phyloP scores from a whole-genome alignment of 129 eudicot species.

The Solidago caesia region DNA sequence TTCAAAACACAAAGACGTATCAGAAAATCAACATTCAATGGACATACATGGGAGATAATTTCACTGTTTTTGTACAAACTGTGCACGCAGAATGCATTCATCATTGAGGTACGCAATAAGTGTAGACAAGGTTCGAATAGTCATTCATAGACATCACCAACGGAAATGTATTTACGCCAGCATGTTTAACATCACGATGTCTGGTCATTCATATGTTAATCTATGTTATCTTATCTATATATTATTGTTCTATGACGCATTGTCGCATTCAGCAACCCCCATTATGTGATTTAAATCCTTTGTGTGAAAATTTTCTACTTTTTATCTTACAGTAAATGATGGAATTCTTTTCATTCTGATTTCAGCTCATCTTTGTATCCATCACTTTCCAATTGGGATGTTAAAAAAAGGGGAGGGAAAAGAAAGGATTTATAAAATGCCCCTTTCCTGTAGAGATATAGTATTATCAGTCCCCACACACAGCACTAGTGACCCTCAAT shows the following conservation, averaged over 20 bases:
- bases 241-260: not conserved
- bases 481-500: not conserved
- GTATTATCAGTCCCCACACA: constrained; percentile 23
- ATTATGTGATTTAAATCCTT: not conserved
- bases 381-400: constrained; percentile 14
- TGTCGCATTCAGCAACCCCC: constrained; percentile 14
- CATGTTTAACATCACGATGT: constrained; percentile 24
- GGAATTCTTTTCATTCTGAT: not conserved
- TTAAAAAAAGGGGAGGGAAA: constrained; percentile 3
- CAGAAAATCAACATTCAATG: no score
- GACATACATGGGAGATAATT: no score
- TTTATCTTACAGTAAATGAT: constrained; percentile 8
- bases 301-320: constrained; percentile 1
- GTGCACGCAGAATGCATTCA: not conserved
- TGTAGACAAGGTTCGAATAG: not conserved
- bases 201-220: constrained; percentile 17
- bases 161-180: constrained; percentile 7
- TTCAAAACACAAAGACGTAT: no score
- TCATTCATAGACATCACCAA: not conserved
- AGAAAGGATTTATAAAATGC: constrained; percentile 11
- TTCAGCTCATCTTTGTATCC: constrained; percentile 1
- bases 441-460: constrained; percentile 9
- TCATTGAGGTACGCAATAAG: not conserved
- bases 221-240: constrained; percentile 6
- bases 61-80: not conserved